phyloP scores from a whole-genome alignment of 306 rosid species.

The Mimosa pudica region DNA sequence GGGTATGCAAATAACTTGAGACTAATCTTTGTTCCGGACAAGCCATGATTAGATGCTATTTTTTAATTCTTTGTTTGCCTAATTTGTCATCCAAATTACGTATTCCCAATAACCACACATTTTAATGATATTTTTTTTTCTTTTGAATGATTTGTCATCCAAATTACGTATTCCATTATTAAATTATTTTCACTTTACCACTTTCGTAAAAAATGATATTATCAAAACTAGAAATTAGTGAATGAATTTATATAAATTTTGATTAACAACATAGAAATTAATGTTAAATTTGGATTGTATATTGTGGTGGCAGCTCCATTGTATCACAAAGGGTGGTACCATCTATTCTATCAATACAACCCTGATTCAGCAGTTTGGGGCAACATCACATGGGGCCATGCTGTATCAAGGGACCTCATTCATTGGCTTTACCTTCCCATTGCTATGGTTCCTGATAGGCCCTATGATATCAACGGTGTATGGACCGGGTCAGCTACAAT shows the following conservation, averaged over 20 bases:
- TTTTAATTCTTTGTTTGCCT: background rate
- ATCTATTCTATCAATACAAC: slow-evolving; percentile 85
- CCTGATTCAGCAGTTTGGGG: slow-evolving; percentile 87
- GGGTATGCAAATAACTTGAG: background rate
- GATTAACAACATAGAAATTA: background rate
- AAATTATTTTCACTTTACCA: too few species aligned
- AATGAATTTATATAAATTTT: background rate
- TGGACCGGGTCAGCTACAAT: slow-evolving; percentile 88
- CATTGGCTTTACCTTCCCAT: slow-evolving; percentile 84
- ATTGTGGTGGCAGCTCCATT: slow-evolving; percentile 58
- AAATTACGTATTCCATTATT: too few species aligned
- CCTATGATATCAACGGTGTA: slow-evolving; percentile 69
- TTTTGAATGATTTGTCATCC: too few species aligned
- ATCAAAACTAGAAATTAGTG: too few species aligned
- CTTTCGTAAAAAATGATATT: background rate
- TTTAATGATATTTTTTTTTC: too few species aligned
- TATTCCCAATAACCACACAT: too few species aligned
- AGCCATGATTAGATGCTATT: background rate
- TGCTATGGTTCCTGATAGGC: slow-evolving; percentile 60
- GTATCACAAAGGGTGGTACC: slow-evolving; percentile 78
- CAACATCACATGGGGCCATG: slow-evolving; percentile 90
- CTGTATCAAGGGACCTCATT: slow-evolving; percentile 71
- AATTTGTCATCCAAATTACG: too few species aligned
- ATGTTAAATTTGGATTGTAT: background rate
- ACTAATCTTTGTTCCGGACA: background rate